phyloP scores from a whole-genome alignment of 306 rosid species.

The Begonia fuchsioides region DNA sequence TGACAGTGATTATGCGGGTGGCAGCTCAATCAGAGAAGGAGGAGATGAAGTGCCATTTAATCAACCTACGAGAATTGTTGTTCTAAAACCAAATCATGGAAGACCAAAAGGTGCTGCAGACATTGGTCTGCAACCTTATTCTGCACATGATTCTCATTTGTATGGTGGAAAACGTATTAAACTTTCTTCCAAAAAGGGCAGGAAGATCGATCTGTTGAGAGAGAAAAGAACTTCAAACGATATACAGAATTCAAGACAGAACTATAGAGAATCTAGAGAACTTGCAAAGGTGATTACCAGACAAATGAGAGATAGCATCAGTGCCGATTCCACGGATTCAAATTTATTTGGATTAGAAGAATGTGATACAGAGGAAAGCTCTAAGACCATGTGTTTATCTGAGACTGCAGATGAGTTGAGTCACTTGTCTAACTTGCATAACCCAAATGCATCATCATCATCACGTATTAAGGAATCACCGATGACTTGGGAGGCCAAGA shows the following conservation, averaged over 20 bases:
- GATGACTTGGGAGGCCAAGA: conserved; percentile 83
- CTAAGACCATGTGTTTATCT: conserved; percentile 12
- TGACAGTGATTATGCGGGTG: conserved; percentile 20
- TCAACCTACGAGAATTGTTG: conserved; percentile 1
- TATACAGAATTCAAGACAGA: conserved; percentile 27
- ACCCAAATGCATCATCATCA: conserved; percentile 29
- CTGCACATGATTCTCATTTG: conserved; percentile 31
- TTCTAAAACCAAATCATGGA: conserved; percentile 34
- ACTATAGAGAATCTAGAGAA: conserved; percentile 59
- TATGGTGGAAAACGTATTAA: conserved; percentile 30
- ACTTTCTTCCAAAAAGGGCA: conserved; percentile 20
- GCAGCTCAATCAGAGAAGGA: not conserved
- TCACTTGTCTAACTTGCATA: conserved; percentile 25
- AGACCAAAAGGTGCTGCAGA: conserved; percentile 36
- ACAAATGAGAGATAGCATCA: conserved; percentile 48
- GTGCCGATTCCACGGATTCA: conserved; percentile 17
- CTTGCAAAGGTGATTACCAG: conserved; percentile 68
- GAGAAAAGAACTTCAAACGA: conserved; percentile 22
- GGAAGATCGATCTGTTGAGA: conserved; percentile 25
- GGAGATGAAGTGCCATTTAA: not conserved
- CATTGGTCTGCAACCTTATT: conserved; percentile 34
- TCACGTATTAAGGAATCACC: conserved; percentile 55
- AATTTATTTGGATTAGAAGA: conserved; percentile 45
- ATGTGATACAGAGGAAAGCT: conserved; percentile 61
- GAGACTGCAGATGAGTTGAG: conserved; percentile 45